Evolutionary conservation across 257 asterid genomes (phyloP).

Genomic region (Solanum pennellii): DNA sequence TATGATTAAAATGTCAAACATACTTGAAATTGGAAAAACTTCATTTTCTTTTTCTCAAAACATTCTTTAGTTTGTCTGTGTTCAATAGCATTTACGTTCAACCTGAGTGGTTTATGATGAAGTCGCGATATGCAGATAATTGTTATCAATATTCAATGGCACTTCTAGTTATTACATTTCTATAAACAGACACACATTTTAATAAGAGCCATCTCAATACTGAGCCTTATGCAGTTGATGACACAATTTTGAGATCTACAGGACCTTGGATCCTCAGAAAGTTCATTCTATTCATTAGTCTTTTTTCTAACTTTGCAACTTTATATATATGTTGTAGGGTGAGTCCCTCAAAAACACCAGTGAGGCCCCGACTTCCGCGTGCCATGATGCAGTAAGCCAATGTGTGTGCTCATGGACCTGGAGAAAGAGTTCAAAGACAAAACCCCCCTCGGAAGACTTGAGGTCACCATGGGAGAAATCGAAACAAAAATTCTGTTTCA

Average conservation of each 20-base stretch:
- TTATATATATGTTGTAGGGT: constrained; percentile 41
- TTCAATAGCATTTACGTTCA: neutral
- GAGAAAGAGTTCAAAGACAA: neutral
- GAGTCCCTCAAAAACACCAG: constrained; percentile 97
- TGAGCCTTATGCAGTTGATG: neutral
- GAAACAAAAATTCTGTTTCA: neutral
- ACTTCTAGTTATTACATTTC: neutral
- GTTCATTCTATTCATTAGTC: neutral
- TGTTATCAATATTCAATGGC: neutral
- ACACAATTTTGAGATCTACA: neutral
- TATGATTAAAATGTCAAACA: neutral
- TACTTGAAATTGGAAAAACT: neutral
- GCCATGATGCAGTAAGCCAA: constrained; percentile 16
- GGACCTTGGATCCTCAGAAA: neutral
- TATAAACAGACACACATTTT: neutral
- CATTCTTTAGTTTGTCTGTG: neutral
- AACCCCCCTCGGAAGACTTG: neutral
- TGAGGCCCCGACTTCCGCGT: constrained; percentile 68
- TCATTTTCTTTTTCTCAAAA: neutral
- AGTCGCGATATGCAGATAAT: neutral
- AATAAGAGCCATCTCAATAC: neutral
- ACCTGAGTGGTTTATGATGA: neutral
- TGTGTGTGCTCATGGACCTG: neutral
- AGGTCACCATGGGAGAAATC: neutral
- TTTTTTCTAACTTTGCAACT: neutral